A percentile compares a stretch with the other conserved stretches of the same genome.
These are phyloP conservation scores for Aspergillus unguis DNA, from an alignment of 2,329 filamentous ascomycete genomes.

Conservation along the genomic window DNA sequence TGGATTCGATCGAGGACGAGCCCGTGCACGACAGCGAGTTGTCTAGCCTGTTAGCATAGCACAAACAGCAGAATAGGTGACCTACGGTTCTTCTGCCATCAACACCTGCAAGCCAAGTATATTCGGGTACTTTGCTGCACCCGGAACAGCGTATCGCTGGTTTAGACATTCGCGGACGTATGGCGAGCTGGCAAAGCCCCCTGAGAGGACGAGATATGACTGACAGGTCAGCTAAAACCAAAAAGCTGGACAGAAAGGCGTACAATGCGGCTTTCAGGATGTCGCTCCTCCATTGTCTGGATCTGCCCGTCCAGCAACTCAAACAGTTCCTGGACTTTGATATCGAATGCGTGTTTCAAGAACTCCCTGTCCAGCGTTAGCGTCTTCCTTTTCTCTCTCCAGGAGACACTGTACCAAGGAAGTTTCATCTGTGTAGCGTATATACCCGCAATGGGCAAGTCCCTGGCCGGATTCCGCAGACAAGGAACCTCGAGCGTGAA, in stretches of 20 bases:
- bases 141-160: slow-evolving; percentile 20
- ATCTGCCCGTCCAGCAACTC: slow-evolving; percentile 26
- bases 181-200: slow-evolving; percentile 33
- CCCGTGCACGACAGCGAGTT: slow-evolving; percentile 34
- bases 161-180: slow-evolving; percentile 28
- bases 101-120: slow-evolving; percentile 26
- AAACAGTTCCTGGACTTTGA: slow-evolving; percentile 29
- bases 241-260: too few species aligned
- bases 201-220: slow-evolving; percentile 32
- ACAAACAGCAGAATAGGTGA: neutral
- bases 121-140: slow-evolving; percentile 16
- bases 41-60: slow-evolving; percentile 9
- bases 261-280: slow-evolving; percentile 29
- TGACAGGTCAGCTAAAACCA: slow-evolving; percentile 16
- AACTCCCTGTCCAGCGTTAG: slow-evolving; percentile 13
- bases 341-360: slow-evolving; percentile 22
- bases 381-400: neutral
- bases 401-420: slow-evolving; percentile 18
- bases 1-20: slow-evolving; percentile 34
- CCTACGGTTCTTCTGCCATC: slow-evolving; percentile 32
- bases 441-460: slow-evolving; percentile 27
- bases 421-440: slow-evolving; percentile 31
- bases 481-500: slow-evolving; percentile 30
- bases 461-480: slow-evolving; percentile 12
- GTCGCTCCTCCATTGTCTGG: slow-evolving; percentile 21